These are phyloP conservation scores for Bipolaris gigantea DNA, from an alignment of 2,329 filamentous ascomycete genomes.

Conservation along the genomic window DNA sequence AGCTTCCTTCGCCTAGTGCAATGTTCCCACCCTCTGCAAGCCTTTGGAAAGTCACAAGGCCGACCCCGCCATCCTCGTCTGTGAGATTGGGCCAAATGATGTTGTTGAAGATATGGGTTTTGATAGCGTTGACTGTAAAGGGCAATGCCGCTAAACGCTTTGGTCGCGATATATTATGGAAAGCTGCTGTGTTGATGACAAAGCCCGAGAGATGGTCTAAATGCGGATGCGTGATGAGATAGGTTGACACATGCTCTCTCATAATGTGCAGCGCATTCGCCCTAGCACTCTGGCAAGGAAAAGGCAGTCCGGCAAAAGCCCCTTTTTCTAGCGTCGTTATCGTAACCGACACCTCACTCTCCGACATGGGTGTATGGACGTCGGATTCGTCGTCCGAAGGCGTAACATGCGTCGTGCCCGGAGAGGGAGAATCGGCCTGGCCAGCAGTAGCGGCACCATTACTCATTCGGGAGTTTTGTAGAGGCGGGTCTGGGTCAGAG, in stretches of 20 bases:
- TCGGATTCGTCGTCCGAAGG: slow-evolving; percentile 37
- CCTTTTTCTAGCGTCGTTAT: slow-evolving; percentile 63
- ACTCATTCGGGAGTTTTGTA: slow-evolving; percentile 19
- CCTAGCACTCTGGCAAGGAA: slow-evolving; percentile 66
- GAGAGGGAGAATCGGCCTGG: slow-evolving; percentile 30
- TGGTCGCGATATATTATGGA: slow-evolving; percentile 73
- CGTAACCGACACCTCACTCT: slow-evolving; percentile 41
- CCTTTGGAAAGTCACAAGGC: slow-evolving; percentile 86
- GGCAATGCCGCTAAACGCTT: slow-evolving; percentile 87
- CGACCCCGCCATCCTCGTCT: slow-evolving; percentile 92
- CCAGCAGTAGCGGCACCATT: slow-evolving; percentile 19
- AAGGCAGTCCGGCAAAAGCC: slow-evolving; percentile 76
- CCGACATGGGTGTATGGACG: slow-evolving; percentile 29
- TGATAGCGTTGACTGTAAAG: slow-evolving; percentile 88
- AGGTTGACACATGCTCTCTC: slow-evolving; percentile 77
- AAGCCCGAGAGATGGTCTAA: slow-evolving; percentile 91
- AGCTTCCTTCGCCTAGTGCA: slow-evolving; percentile 76
- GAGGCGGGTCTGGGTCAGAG: slow-evolving; percentile 22
- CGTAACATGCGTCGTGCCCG: slow-evolving; percentile 23
- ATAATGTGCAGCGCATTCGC: slow-evolving; percentile 84
- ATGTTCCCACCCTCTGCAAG: slow-evolving; percentile 87
- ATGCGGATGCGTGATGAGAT: slow-evolving; percentile 95
- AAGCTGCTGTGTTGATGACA: slow-evolving; percentile 87
- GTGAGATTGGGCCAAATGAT: slow-evolving; percentile 97
- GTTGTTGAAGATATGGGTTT: slow-evolving; percentile 95